These are phyloP conservation scores for Trypanosoma theileri DNA, from an alignment of 208 protist species.

Conservation along the genomic window DNA sequence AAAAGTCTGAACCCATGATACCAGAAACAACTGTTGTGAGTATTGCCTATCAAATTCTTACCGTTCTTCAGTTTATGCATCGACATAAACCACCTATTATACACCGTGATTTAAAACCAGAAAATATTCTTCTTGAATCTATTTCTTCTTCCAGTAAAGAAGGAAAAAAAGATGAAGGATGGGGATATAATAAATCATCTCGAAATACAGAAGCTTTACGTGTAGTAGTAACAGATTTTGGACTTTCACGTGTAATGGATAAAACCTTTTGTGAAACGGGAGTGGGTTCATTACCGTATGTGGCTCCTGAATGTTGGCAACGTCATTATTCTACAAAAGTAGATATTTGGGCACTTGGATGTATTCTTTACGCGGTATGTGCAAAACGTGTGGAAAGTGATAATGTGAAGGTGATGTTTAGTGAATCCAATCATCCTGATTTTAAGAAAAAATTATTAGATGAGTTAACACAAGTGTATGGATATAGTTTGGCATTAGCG, in stretches of 20 bases:
- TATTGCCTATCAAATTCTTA: slow-evolving; percentile 62
- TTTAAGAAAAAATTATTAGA: slow-evolving; percentile 40
- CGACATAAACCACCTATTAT: slow-evolving; percentile 52
- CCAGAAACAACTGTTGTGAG: slow-evolving; percentile 48
- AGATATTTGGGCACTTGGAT: slow-evolving; percentile 99
- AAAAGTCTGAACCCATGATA: slow-evolving; percentile 41
- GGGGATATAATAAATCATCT: not conserved
- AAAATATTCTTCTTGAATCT: slow-evolving; percentile 83
- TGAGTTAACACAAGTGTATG: slow-evolving; percentile 48
- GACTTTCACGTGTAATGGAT: slow-evolving; percentile 63
- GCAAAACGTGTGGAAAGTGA: slow-evolving; percentile 48
- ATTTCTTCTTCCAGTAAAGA: slow-evolving; percentile 20
- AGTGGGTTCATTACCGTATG: slow-evolving; percentile 74
- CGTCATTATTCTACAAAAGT: slow-evolving; percentile 96
- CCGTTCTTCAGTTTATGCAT: slow-evolving; percentile 74
- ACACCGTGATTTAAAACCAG: slow-evolving; percentile 88
- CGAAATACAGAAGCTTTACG: slow-evolving; percentile 28
- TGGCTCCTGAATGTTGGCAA: slow-evolving; percentile 79
- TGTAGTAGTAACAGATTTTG: slow-evolving; percentile 77
- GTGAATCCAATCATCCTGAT: slow-evolving; percentile 38
- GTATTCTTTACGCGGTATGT: slow-evolving; percentile 94
- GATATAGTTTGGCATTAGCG: slow-evolving; percentile 45
- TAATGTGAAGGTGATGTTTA: slow-evolving; percentile 72
- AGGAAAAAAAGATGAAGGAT: not conserved
- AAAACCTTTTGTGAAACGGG: slow-evolving; percentile 72